Conservation (phyloP, 352 stramenopile species). For the Phytophthora hibernalis region DNA sequence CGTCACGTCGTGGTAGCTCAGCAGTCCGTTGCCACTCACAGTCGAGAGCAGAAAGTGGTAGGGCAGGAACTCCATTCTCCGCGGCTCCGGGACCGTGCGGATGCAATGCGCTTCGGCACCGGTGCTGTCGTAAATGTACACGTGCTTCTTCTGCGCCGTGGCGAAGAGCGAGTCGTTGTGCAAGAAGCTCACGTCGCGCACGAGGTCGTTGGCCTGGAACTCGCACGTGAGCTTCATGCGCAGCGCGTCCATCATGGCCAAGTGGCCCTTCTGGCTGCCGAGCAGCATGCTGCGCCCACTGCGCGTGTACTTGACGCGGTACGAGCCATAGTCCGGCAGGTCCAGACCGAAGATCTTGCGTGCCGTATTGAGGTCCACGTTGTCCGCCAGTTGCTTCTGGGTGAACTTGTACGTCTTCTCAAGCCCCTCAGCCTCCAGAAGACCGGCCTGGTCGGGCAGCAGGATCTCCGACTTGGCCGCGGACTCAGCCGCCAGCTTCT, state of each 20-base stretch:
- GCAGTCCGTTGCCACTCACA: conserved; percentile 88
- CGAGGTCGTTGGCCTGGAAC: conserved; percentile 94
- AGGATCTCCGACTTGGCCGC: conserved; percentile 93
- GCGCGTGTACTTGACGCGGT: conserved; percentile 94
- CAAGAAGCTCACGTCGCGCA: conserved; percentile 96
- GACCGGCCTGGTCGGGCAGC: conserved; percentile 83
- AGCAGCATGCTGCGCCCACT: conserved; percentile 96
- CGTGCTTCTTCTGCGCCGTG: conserved; percentile 97
- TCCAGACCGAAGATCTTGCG: conserved; percentile 96
- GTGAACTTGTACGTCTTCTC: conserved; percentile 97
- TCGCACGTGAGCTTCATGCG: conserved; percentile 93
- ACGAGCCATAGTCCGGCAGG: conserved; percentile 93
- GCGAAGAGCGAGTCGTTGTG: conserved; percentile 98
- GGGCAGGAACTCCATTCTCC: conserved; percentile 96
- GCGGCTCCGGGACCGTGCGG: conserved; percentile 91
- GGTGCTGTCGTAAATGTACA: conserved; percentile 98
- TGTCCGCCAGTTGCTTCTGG: conserved; percentile 85
- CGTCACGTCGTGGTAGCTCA: conserved; percentile 98
- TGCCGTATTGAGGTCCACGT: conserved; percentile 95
- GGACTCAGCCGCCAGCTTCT: conserved; percentile 82
- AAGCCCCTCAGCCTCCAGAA: conserved; percentile 96
- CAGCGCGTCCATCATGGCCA: conserved; percentile 95
- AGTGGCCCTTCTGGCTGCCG: conserved; percentile 94
- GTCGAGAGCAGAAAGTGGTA: conserved; percentile 99
- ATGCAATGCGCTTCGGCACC: conserved; percentile 98